Evolutionary conservation across 78 protist species (phyloP).

Genomic region (Dictyostelium firmibasis): DNA sequence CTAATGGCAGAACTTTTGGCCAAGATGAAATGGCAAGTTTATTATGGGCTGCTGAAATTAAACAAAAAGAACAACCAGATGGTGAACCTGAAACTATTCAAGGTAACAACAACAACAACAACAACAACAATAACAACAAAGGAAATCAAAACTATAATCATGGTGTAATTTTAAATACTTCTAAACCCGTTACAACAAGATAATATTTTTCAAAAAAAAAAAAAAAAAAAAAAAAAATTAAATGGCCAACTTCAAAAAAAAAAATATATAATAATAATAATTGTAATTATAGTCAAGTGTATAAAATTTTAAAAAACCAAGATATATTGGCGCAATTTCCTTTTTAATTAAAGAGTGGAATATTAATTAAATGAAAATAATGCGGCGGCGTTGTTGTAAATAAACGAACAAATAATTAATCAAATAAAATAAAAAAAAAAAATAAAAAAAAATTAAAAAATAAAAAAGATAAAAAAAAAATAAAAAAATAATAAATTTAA

Average conservation of each 20-base stretch:
- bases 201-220: not conserved
- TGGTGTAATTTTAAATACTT: conserved; percentile 1
- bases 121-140: not conserved
- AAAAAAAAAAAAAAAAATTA: not conserved
- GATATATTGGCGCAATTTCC: not conserved
- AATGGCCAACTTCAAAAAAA: not conserved
- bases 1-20: not conserved
- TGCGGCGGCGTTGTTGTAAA: not conserved
- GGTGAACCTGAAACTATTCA: conserved; percentile 38
- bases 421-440: not conserved
- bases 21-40: conserved; percentile 63
- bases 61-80: conserved; percentile 43
- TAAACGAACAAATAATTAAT: not conserved
- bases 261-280: not conserved
- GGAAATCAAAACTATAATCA: not conserved
- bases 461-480: too few relatives aligned
- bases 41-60: conserved; percentile 73
- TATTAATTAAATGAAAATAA: not conserved
- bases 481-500: too few relatives aligned
- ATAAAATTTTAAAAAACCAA: not conserved
- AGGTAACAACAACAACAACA: not conserved
- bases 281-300: not conserved
- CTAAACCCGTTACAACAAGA: conserved; percentile 44
- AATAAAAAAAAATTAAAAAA: too few relatives aligned
- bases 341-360: not conserved